Base-by-base conservation (phyloP, 1,139 yeast genomes). In the Arxiozyma bovina region DNA sequence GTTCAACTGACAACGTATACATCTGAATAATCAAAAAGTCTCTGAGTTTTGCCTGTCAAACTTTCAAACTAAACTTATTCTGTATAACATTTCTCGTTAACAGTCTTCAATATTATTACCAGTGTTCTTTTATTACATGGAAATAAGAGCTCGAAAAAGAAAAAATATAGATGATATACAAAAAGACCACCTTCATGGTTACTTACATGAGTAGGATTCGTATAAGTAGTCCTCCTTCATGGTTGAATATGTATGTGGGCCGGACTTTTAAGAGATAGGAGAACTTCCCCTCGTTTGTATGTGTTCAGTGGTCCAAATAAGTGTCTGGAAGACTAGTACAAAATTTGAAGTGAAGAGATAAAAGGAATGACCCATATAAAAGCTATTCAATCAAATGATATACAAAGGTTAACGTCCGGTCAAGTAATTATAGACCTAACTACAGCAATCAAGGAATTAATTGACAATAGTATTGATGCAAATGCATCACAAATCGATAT, bases 391-490 rank as follows among this genome's bases (percentile, higher is more conserved):
- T 50, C 51, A 3, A 42, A 55, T 22, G 77, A 74, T 61, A 77
- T 90, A 11, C 89, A 87, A 60, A 76, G 78, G 57, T 80, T 93
- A 55, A 89, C 97, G 0, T 88, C 97, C 0, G 97, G 97, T 0
- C 98, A 93, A 68, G 98, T 93, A 21, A 87, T 93, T 25, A 80
- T 84, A 8, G 96, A 88, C 63, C 71, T 93, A 43, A 75, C 81
- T 0, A 81, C 91, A 0, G 86, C 88, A 0, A 82, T 86, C 41
- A 93, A 93, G 66, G 99, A 93, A 68, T 72, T 91, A 12, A 76
- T 93, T 1, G 99, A 93, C 64, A 93, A 93, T 66, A 74, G 95
- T 47, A 73, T 93, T 11, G 98, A 91, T 70, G 95, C 97, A 0
- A 68, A 75, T 34, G 79, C 95, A 25, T 74, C 80, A 0, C 78